Percentiles rank a stretch among this genome's conserved stretches.
These are phyloP conservation scores for Handroanthus guayacan DNA, from an alignment of 257 asterid species.

Conservation along the genomic window DNA sequence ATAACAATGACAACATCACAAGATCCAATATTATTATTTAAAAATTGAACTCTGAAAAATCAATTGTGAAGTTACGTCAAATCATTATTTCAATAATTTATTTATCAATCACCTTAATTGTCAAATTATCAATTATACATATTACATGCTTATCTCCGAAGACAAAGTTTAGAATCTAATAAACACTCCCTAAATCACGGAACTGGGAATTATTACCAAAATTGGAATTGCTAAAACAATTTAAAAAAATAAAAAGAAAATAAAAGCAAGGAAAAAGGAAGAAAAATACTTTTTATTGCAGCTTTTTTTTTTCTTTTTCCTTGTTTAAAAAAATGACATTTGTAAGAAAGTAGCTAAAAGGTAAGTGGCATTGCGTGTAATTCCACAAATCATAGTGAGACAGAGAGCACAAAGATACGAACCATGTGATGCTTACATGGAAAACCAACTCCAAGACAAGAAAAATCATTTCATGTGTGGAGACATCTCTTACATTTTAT, in stretches of 20 bases:
- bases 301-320: background rate
- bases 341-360: conserved; percentile 22
- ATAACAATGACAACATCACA: no score
- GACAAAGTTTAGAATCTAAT: background rate
- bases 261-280: background rate
- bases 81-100: no score
- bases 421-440: conserved; percentile 60
- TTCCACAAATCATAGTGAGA: conserved; percentile 48
- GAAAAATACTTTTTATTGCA: background rate
- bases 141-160: no score
- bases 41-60: no score
- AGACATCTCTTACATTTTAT: background rate
- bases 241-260: background rate
- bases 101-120: no score
- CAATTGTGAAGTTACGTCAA: no score
- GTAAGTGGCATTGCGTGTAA: conserved; percentile 51
- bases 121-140: background rate
- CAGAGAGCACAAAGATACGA: conserved; percentile 1
- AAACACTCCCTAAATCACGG: background rate
- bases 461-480: conserved; percentile 30
- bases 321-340: background rate
- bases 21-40: no score
- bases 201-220: background rate
- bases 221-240: background rate
- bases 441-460: conserved; percentile 32